phyloP scores from a whole-genome alignment of 208 protist species.

The Wallacemonas sp. region DNA sequence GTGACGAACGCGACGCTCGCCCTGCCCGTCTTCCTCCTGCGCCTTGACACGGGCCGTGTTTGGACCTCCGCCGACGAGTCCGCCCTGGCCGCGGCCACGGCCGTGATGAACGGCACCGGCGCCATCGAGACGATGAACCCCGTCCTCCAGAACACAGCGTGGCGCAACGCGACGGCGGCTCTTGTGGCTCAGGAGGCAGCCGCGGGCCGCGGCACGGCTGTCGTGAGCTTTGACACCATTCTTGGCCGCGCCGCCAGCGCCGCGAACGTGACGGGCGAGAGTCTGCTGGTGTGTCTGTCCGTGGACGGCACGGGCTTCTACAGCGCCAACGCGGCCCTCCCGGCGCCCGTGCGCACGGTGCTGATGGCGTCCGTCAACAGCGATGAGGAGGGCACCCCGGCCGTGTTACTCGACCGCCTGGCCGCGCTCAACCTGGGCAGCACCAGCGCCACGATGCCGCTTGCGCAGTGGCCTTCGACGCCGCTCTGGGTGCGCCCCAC shows the following conservation, averaged over 20 bases:
- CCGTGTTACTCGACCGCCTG: neutral
- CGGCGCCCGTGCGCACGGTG: constrained; percentile 2
- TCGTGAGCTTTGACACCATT: constrained; percentile 19
- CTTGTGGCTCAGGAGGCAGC: neutral
- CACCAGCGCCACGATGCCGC: neutral
- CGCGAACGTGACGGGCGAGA: constrained; percentile 30
- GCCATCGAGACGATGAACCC: constrained; percentile 20
- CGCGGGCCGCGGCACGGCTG: constrained; percentile 10
- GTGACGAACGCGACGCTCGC: constrained; percentile 26
- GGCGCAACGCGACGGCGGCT: constrained; percentile 4
- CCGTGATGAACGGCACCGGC: neutral
- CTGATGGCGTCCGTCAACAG: constrained; percentile 16
- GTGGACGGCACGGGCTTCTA: constrained; percentile 67
- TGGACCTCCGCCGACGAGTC: constrained; percentile 18
- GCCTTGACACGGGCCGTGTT: constrained; percentile 32
- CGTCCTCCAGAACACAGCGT: constrained; percentile 19
- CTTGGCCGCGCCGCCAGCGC: constrained; percentile 17
- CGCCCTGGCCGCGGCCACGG: neutral
- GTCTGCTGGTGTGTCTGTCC: constrained; percentile 53
- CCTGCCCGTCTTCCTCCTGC: constrained; percentile 53
- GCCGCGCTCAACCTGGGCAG: neutral
- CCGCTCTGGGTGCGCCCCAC: constrained; percentile 12
- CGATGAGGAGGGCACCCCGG: neutral
- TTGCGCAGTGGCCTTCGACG: constrained; percentile 12
- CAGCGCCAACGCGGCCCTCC: constrained; percentile 44